Conservation (phyloP, 371 early-diverging fungal genomes). For the Circinella umbellata region DNA sequence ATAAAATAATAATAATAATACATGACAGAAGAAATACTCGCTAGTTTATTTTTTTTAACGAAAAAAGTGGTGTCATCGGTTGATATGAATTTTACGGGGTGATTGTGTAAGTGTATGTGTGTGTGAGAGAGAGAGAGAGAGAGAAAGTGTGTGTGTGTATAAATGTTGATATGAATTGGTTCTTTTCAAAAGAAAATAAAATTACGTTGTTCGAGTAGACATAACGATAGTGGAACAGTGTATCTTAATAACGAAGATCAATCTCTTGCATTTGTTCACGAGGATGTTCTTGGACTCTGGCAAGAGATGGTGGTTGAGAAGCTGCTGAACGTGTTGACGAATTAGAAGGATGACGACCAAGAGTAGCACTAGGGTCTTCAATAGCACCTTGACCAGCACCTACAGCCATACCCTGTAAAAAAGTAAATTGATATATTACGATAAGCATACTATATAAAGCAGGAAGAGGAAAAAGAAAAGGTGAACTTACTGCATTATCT, state of each 20-base stretch:
- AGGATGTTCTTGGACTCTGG: conserved; percentile 24
- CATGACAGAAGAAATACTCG: conserved; percentile 5
- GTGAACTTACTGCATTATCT: background rate
- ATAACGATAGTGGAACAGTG: no score
- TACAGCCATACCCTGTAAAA: conserved; percentile 22
- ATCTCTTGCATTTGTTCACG: conserved; percentile 25
- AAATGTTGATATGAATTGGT: background rate
- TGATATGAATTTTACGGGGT: background rate
- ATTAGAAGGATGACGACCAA: conserved; percentile 27
- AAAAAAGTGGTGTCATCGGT: background rate
- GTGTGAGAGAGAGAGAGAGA: background rate
- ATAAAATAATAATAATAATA: conserved; percentile 8
- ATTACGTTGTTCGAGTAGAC: background rate
- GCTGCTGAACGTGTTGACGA: conserved; percentile 27
- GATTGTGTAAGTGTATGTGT: background rate
- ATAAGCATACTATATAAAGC: background rate
- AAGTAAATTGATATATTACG: background rate
- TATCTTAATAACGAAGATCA: conserved; percentile 27
- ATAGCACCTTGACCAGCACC: conserved; percentile 27
- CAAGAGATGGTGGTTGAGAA: conserved; percentile 29
- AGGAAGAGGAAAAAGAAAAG: background rate
- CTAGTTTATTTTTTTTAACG: conserved; percentile 9
- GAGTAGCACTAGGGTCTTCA: conserved; percentile 15
- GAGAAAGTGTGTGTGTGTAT: background rate
- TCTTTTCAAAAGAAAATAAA: background rate